These are phyloP conservation scores for Hypholoma sublateritium DNA, from an alignment of 768 basidiomycete species.

Conservation along the genomic window DNA sequence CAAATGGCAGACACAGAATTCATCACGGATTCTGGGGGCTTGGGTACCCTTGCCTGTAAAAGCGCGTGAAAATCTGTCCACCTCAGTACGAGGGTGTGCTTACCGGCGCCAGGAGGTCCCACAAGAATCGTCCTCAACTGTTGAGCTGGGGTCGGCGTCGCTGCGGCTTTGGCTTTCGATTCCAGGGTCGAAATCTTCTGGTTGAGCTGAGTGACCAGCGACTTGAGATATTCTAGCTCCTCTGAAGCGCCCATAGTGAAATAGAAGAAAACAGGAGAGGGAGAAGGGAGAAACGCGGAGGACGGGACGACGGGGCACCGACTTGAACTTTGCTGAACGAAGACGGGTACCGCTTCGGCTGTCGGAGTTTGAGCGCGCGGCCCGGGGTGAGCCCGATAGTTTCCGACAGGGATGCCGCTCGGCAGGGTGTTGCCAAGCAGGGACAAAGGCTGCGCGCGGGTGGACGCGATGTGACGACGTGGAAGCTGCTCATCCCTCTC, in stretches of 20 bases:
- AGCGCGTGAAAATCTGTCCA: constrained; percentile 1
- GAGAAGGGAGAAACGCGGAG: constrained; percentile 5
- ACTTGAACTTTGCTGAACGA: constrained; percentile 18
- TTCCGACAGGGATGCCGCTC: constrained; percentile 14
- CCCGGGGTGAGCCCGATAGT: constrained; percentile 17
- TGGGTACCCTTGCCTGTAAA: constrained; percentile 94
- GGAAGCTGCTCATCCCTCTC: constrained; percentile 21
- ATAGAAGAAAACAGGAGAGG: constrained; percentile 12
- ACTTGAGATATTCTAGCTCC: constrained; percentile 95
- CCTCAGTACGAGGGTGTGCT: constrained; percentile 25
- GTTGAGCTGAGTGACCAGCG: constrained; percentile 85
- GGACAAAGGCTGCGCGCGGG: constrained; percentile 21
- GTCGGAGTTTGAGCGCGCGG: constrained; percentile 30
- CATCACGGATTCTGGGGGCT: constrained; percentile 87
- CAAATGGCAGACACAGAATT: constrained; percentile 96
- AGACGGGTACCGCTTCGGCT: constrained; percentile 17
- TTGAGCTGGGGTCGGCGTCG: constrained; percentile 58
- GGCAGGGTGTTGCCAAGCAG: constrained; percentile 19
- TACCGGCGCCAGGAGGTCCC: constrained; percentile 97
- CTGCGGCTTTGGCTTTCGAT: constrained; percentile 52
- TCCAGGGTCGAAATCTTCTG: constrained; percentile 86
- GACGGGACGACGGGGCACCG: constrained; percentile 9
- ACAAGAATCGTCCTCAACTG: constrained; percentile 91
- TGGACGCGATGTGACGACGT: constrained; percentile 26
- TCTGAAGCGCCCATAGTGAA: constrained; percentile 59